Evolutionary conservation across 352 stramenopile genomes (phyloP).

Genomic region (Phytopythium helicoides): DNA sequence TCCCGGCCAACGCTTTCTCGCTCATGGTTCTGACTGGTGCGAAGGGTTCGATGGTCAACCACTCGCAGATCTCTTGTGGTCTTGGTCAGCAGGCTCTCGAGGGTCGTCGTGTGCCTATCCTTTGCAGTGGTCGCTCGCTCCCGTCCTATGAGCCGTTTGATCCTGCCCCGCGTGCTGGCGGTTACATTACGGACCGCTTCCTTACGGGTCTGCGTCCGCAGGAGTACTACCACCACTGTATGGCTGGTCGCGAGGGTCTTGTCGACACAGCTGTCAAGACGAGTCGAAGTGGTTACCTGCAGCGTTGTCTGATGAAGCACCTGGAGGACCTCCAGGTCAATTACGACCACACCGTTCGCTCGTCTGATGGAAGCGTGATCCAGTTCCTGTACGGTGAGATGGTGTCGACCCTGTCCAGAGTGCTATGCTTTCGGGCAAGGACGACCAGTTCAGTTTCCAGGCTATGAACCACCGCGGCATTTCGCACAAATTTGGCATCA

Average conservation of each 20-base stretch:
- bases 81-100: conserved; percentile 99
- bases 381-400: conserved; percentile 99
- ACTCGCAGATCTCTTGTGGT: conserved; percentile 98
- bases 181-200: conserved; percentile 99
- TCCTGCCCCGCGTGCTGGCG: conserved; percentile 95
- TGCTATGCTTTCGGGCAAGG: conserved; percentile 94
- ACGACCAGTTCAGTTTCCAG: conserved; percentile 93
- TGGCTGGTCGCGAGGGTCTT: conserved; percentile 98
- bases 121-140: conserved; percentile 97
- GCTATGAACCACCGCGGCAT: conserved; percentile 96
- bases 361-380: conserved; percentile 96
- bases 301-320: conserved; percentile 99
- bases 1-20: conserved; percentile 98
- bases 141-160: conserved; percentile 99
- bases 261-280: conserved; percentile 99
- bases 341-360: conserved; percentile 99
- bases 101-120: conserved; percentile 97
- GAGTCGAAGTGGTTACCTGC: conserved; percentile 98
- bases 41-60: conserved; percentile 99
- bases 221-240: conserved; percentile 99
- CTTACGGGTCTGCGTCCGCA: conserved; percentile 95
- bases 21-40: conserved; percentile 99
- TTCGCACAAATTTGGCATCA: conserved; percentile 91
- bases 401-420: conserved; percentile 96
- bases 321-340: conserved; percentile 96